phyloP scores from a whole-genome alignment of 257 asterid species.

The Przewalskia tangutica region DNA sequence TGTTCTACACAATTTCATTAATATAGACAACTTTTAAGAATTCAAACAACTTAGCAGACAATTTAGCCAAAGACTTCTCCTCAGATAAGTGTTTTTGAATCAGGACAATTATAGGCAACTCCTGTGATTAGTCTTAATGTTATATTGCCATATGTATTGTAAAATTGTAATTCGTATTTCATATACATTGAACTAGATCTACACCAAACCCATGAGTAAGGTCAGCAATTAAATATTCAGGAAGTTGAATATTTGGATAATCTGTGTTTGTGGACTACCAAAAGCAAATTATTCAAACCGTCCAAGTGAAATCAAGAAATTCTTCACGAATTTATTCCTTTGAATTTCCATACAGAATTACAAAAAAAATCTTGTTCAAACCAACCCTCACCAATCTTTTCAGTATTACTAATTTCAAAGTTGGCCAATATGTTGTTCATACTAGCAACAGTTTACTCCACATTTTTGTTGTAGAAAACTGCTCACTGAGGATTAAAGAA shows the following conservation, averaged over 20 bases:
- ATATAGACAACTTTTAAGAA: background rate
- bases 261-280: background rate
- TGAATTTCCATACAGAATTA: background rate
- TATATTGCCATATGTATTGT: background rate
- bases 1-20: background rate
- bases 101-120: background rate
- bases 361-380: background rate
- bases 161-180: background rate
- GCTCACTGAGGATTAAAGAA: slow-evolving; percentile 33
- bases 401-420: background rate
- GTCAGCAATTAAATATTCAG: background rate
- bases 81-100: background rate
- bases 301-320: background rate
- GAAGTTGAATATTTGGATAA: background rate
- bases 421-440: background rate
- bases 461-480: background rate
- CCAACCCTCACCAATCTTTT: background rate
- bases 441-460: background rate
- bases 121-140: background rate
- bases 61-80: background rate
- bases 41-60: background rate
- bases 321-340: background rate
- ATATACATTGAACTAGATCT: too few relatives aligned
- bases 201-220: background rate
- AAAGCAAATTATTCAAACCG: background rate